These are phyloP conservation scores for Pseudocercospora musae DNA, from an alignment of 2,329 filamentous ascomycete genomes.

Conservation along the genomic window DNA sequence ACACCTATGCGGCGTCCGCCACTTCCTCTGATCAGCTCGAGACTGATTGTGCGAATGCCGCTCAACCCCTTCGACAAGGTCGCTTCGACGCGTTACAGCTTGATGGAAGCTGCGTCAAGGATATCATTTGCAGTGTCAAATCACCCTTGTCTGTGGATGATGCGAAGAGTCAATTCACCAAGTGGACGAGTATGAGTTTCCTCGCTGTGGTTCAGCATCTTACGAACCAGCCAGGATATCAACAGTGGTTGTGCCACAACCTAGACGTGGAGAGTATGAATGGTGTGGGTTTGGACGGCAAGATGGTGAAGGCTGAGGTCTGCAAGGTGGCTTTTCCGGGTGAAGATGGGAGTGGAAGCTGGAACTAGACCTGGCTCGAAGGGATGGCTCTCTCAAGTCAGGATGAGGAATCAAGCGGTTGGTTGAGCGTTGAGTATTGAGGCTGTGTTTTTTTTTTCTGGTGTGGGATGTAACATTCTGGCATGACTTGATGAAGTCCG, in stretches of 20 bases:
- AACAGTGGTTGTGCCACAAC: conserved; percentile 21
- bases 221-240: conserved; percentile 21
- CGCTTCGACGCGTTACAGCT: conserved; percentile 18
- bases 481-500: not conserved
- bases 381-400: no score
- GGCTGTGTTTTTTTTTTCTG: not conserved
- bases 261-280: conserved; percentile 22
- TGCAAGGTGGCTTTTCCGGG: conserved; percentile 7
- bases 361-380: no score
- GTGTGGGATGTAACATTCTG: not conserved
- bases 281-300: conserved; percentile 25
- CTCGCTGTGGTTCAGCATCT: conserved; percentile 21
- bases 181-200: conserved; percentile 21
- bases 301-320: conserved; percentile 15
- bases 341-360: not conserved
- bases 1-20: conserved; percentile 20
- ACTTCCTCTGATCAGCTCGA: conserved; percentile 12
- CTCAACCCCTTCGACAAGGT: not conserved
- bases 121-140: conserved; percentile 23
- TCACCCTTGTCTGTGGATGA: conserved; percentile 12
- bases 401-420: no score
- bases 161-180: conserved; percentile 14
- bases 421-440: not conserved
- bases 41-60: conserved; percentile 15
- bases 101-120: conserved; percentile 18